phyloP scores from a whole-genome alignment of 352 stramenopile species.

The Pythium dissotocum region DNA sequence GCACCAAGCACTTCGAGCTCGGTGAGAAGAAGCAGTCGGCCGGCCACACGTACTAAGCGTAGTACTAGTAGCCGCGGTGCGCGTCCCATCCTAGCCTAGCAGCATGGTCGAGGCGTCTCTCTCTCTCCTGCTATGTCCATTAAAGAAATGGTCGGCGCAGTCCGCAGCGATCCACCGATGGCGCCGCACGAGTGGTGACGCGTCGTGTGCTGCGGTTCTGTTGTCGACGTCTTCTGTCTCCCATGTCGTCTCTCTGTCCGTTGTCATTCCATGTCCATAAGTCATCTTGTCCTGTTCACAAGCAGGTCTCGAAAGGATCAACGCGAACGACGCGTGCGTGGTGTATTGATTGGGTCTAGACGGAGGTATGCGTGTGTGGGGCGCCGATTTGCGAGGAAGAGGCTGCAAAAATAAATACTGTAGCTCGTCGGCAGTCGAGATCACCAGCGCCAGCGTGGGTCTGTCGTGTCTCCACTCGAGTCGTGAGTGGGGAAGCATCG shows the following conservation, averaged over 20 bases:
- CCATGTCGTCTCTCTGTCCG: constrained; percentile 1
- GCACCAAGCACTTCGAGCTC: constrained; percentile 99
- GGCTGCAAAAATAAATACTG: neutral
- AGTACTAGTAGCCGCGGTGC: constrained; percentile 9
- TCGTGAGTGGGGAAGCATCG: neutral
- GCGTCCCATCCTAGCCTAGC: constrained; percentile 14
- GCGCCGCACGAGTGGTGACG: constrained; percentile 8
- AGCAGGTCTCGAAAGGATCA: neutral
- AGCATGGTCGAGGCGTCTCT: constrained; percentile 32
- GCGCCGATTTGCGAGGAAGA: neutral
- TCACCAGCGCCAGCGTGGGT: neutral
- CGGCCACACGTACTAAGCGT: constrained; percentile 96
- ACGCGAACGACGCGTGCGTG: neutral
- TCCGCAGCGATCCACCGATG: constrained; percentile 17
- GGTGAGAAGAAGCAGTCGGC: constrained; percentile 99
- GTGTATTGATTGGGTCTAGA: neutral
- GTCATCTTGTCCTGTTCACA: neutral
- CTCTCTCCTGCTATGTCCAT: constrained; percentile 38
- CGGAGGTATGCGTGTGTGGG: neutral
- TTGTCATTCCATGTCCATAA: neutral
- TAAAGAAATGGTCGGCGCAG: constrained; percentile 35
- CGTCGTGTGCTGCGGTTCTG: constrained; percentile 18
- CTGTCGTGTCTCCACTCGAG: neutral
- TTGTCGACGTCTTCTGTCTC: constrained; percentile 27
- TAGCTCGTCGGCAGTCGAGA: constrained; percentile 3